Evolutionary conservation across 163 green algal species (phyloP).

Genomic region (Coccomyxa subellipsoidea): DNA sequence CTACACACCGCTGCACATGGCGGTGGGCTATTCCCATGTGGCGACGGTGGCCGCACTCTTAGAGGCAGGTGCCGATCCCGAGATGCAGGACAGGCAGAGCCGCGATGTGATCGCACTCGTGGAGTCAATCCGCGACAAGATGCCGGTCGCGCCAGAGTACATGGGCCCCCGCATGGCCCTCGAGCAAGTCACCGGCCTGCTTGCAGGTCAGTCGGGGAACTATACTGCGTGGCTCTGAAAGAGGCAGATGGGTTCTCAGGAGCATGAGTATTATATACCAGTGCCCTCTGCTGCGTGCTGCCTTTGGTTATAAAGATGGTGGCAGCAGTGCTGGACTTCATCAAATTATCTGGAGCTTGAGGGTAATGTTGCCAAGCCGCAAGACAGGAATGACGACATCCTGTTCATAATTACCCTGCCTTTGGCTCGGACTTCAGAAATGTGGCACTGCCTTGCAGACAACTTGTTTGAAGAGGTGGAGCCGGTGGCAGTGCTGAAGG

Average conservation of each 20-base stretch:
- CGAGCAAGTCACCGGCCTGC: conserved; percentile 65
- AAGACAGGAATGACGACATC: no score
- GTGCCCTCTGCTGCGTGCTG: no score
- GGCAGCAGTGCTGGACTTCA: no score
- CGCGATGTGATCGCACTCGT: conserved; percentile 72
- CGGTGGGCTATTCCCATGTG: conserved; percentile 84
- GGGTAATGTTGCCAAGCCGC: no score
- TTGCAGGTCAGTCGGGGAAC: conserved; percentile 36
- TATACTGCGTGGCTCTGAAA: no score
- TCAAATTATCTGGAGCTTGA: no score
- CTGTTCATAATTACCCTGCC: no score
- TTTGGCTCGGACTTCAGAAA: no score
- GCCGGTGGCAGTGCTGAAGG: conserved; percentile 37
- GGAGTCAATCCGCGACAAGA: conserved; percentile 57
- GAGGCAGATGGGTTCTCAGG: no score
- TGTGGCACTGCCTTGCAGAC: no score
- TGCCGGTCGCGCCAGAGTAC: conserved; percentile 55
- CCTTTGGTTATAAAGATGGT: no score
- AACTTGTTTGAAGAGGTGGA: conserved; percentile 58
- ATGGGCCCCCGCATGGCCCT: conserved; percentile 63
- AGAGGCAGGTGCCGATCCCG: conserved; percentile 75
- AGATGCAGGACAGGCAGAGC: conserved; percentile 69
- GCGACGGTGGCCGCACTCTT: conserved; percentile 70
- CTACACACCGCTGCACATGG: conserved; percentile 96
- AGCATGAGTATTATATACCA: no score